Percentiles rank a stretch among this genome's conserved stretches.
These are phyloP conservation scores for Avena sativa DNA, from an alignment of 176 grass and related monocot genomes.

Conservation along the genomic window DNA sequence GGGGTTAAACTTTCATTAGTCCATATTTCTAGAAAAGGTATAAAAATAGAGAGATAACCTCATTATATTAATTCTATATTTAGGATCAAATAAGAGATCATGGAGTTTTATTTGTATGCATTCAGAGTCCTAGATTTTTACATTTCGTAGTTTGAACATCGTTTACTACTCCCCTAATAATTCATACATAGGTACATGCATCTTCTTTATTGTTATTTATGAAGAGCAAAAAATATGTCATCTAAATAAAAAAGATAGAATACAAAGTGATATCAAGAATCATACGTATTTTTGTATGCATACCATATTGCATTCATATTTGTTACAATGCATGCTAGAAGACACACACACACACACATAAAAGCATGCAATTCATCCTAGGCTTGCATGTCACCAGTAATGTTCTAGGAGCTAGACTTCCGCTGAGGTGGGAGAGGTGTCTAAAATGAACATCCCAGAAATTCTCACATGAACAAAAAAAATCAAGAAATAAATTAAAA, in stretches of 20 bases:
- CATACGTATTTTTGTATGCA: background rate
- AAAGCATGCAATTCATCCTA: background rate
- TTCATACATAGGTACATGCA: too few species aligned
- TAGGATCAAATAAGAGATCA: background rate
- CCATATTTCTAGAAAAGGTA: too few species aligned
- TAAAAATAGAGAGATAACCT: background rate
- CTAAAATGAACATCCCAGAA: background rate
- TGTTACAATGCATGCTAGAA: background rate
- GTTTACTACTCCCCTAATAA: background rate
- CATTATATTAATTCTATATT: background rate
- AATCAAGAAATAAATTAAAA: background rate
- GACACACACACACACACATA: background rate
- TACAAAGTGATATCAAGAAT: background rate
- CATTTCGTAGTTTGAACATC: background rate
- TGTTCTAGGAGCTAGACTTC: background rate
- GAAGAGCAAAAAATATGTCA: background rate
- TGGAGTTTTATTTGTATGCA: background rate
- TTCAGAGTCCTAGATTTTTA: background rate
- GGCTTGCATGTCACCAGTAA: background rate
- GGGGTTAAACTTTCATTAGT: too few species aligned
- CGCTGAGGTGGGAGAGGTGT: background rate
- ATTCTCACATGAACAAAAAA: background rate
- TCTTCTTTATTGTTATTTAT: background rate
- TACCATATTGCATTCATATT: background rate
- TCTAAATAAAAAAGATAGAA: background rate